A percentile compares a stretch with the other conserved stretches of the same genome.
phyloP scores from a whole-genome alignment of 306 rosid species.

The Castanea sativa region DNA sequence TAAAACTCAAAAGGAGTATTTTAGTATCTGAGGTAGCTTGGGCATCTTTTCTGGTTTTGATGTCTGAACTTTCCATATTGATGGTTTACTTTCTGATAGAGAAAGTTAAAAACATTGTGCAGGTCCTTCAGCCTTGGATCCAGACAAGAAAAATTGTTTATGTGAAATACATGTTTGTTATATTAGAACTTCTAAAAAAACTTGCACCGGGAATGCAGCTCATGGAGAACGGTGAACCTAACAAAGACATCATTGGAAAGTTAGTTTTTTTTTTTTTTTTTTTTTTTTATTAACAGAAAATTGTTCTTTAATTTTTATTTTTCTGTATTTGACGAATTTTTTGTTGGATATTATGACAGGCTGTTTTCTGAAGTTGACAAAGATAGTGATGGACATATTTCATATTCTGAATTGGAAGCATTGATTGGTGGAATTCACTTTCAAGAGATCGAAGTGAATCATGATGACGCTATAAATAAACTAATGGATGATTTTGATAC shows the following conservation, averaged over 20 bases:
- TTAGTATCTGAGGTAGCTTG: too few relatives aligned
- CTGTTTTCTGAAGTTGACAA: slow-evolving; percentile 57
- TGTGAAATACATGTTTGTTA: slow-evolving; percentile 75
- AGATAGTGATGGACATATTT: slow-evolving; percentile 49
- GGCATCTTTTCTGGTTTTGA: too few relatives aligned
- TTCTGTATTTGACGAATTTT: slow-evolving; percentile 19
- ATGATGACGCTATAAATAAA: slow-evolving; percentile 60
- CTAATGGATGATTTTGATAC: slow-evolving; percentile 70
- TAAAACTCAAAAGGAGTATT: too few relatives aligned
- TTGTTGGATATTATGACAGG: slow-evolving; percentile 43
- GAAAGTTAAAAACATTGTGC: slow-evolving; percentile 26
- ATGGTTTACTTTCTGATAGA: slow-evolving; percentile 3
- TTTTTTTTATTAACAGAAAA: slow-evolving; percentile 5
- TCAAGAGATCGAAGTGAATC: slow-evolving; percentile 65
- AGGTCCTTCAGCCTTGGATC: slow-evolving; percentile 97
- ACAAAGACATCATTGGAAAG: slow-evolving; percentile 56
- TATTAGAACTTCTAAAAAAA: slow-evolving; percentile 60
- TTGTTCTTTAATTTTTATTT: neutral
- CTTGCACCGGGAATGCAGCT: slow-evolving; percentile 67
- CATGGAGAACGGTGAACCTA: slow-evolving; percentile 61
- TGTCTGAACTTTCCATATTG: neutral
- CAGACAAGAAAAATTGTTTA: slow-evolving; percentile 68
- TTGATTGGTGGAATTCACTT: slow-evolving; percentile 70
- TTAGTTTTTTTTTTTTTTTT: slow-evolving; percentile 22
- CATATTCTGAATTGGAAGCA: slow-evolving; percentile 65